Evolutionary conservation across 108 stramenopile species (phyloP).

Genomic region (Cyclotella choctawhatcheeana): DNA sequence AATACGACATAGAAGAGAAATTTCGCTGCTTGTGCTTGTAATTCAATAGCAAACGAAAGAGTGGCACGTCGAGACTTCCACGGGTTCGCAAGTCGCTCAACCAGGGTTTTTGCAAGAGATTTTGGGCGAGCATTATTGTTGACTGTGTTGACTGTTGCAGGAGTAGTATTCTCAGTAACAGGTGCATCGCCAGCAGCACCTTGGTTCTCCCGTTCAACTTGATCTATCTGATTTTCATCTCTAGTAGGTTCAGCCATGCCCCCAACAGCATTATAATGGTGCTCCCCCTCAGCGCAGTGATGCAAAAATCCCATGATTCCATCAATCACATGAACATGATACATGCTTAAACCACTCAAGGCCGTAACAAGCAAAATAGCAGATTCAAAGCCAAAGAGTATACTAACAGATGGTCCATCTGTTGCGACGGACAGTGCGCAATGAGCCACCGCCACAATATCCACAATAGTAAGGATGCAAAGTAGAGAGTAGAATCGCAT

Average conservation of each 20-base stretch:
- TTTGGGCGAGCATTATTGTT: constrained; percentile 4
- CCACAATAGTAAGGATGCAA: constrained; percentile 59
- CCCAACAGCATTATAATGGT: constrained; percentile 52
- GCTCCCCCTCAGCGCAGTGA: constrained; percentile 48
- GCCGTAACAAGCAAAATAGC: constrained; percentile 87
- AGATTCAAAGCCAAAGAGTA: constrained; percentile 95
- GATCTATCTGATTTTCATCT: background rate
- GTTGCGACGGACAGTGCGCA: constrained; percentile 62
- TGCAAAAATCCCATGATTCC: constrained; percentile 73
- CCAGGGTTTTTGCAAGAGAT: constrained; percentile 29
- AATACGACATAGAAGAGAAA: constrained; percentile 95
- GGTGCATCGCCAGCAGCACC: background rate
- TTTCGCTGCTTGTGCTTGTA: constrained; percentile 90
- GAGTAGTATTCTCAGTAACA: background rate
- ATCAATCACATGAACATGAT: constrained; percentile 88
- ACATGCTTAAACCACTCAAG: constrained; percentile 68
- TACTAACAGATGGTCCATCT: constrained; percentile 82
- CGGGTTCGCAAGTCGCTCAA: constrained; percentile 55
- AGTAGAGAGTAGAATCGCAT: constrained; percentile 64
- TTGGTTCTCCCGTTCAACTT: background rate
- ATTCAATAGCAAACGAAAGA: constrained; percentile 88
- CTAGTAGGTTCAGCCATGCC: constrained; percentile 22
- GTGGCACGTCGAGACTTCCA: constrained; percentile 88
- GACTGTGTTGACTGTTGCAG: background rate
- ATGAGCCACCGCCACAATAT: constrained; percentile 64